Evolutionary conservation across 345 rosid genomes (phyloP).

Genomic region (Bruguiera gymnorhiza): DNA sequence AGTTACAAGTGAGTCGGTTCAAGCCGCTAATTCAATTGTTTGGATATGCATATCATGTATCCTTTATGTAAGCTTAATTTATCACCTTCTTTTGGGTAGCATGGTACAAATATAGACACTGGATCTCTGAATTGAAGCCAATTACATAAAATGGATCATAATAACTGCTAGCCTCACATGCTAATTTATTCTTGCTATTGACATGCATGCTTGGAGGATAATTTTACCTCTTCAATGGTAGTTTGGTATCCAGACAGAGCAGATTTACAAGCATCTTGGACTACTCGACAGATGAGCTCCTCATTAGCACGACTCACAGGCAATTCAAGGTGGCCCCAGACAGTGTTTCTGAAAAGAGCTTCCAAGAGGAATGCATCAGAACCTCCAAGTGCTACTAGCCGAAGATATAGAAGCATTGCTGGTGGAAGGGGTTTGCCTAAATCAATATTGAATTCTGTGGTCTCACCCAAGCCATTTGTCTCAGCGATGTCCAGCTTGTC

Average conservation of each 20-base stretch:
- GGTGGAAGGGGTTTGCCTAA: conserved; percentile 67
- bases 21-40: not conserved
- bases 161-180: not conserved
- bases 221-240: conserved; percentile 71
- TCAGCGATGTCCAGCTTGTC: conserved; percentile 87
- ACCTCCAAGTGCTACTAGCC: conserved; percentile 84
- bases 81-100: not conserved
- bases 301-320: conserved; percentile 80
- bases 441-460: conserved; percentile 67
- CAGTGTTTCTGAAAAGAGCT: conserved; percentile 69
- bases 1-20: not conserved
- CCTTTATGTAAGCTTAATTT: not conserved
- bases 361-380: conserved; percentile 77
- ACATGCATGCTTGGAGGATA: not conserved
- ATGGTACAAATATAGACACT: no score
- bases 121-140: not conserved
- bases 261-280: conserved; percentile 78
- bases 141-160: not conserved
- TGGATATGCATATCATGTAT: not conserved
- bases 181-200: not conserved
- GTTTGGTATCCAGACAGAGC: conserved; percentile 72
- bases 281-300: conserved; percentile 76
- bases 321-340: conserved; percentile 89
- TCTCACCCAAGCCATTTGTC: conserved; percentile 65
- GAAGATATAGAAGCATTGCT: conserved; percentile 67